Percentiles rank a stretch among this genome's conserved stretches.
Evolutionary conservation across 306 rosid genomes (phyloP).

Genomic region (Sicyos baderoa): DNA sequence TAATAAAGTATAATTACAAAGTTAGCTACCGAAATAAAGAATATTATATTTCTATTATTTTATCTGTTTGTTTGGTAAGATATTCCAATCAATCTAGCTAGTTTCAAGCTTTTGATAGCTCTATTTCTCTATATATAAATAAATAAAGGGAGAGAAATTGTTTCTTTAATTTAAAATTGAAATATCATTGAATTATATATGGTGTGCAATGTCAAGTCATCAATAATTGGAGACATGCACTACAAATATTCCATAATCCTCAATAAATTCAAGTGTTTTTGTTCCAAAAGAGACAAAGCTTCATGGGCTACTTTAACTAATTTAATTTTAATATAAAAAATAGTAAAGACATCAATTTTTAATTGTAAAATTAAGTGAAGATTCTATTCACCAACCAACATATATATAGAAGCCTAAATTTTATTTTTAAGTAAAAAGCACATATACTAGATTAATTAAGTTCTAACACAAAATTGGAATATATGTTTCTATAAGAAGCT

Average conservation of each 20-base stretch:
- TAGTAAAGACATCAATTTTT: background rate
- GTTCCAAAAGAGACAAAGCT: background rate
- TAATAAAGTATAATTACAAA: background rate
- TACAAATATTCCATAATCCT: slow-evolving; percentile 10
- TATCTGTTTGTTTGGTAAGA: slow-evolving; percentile 2
- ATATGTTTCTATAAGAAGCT: background rate
- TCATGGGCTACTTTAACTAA: slow-evolving; percentile 1
- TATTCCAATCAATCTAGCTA: slow-evolving; percentile 8
- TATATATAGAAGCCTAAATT: background rate
- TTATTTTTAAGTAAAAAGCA: background rate
- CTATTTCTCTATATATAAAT: background rate
- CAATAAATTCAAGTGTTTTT: slow-evolving; percentile 1
- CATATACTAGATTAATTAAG: background rate
- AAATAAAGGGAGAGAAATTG: background rate
- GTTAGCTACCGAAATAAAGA: background rate
- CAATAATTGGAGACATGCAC: slow-evolving; percentile 8
- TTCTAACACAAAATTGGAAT: background rate
- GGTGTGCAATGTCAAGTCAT: background rate
- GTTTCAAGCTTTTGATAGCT: background rate
- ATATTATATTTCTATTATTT: background rate
- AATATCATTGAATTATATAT: background rate
- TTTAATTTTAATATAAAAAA: background rate
- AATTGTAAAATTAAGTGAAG: background rate
- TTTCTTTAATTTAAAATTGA: background rate
- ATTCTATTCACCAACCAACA: slow-evolving; percentile 3